These are phyloP conservation scores for Gossypium stocksii DNA, from an alignment of 345 rosid species.

Conservation along the genomic window DNA sequence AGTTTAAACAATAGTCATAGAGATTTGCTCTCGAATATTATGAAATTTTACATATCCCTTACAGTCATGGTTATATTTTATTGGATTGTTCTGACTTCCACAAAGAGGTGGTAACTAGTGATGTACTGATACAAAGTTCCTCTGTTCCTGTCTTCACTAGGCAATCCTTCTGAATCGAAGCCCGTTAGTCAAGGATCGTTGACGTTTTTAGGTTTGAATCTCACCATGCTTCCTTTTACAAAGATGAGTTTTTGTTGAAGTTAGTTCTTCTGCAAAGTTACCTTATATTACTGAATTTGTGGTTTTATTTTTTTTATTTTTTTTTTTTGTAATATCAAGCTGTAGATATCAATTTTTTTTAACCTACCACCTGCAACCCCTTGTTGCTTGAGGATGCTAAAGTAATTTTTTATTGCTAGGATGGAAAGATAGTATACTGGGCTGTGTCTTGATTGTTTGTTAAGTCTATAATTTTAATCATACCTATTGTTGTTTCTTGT, in stretches of 20 bases:
- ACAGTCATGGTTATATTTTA: neutral
- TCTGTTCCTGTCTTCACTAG: conserved; percentile 35
- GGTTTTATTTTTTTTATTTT: too few relatives aligned
- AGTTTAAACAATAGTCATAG: neutral
- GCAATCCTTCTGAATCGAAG: conserved; percentile 45
- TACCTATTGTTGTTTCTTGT: conserved; percentile 12
- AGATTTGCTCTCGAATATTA: neutral
- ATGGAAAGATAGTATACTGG: neutral
- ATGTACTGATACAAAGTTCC: neutral
- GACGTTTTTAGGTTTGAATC: conserved; percentile 77
- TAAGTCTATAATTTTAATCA: neutral
- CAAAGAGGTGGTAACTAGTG: neutral
- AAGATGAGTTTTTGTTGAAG: conserved; percentile 90
- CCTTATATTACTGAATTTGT: neutral
- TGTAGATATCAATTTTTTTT: neutral
- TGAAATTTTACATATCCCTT: neutral
- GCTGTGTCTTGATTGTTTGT: neutral
- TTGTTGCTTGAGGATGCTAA: neutral
- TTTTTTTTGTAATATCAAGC: neutral
- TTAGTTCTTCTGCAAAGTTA: conserved; percentile 26
- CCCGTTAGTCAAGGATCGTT: conserved; percentile 74
- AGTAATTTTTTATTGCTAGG: neutral
- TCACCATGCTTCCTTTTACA: conserved; percentile 80
- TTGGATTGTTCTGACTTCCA: neutral
- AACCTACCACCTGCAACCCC: neutral